Evolutionary conservation across 2,329 filamentous ascomycete genomes (phyloP).

Genomic region (Dichotomopilus funicola): DNA sequence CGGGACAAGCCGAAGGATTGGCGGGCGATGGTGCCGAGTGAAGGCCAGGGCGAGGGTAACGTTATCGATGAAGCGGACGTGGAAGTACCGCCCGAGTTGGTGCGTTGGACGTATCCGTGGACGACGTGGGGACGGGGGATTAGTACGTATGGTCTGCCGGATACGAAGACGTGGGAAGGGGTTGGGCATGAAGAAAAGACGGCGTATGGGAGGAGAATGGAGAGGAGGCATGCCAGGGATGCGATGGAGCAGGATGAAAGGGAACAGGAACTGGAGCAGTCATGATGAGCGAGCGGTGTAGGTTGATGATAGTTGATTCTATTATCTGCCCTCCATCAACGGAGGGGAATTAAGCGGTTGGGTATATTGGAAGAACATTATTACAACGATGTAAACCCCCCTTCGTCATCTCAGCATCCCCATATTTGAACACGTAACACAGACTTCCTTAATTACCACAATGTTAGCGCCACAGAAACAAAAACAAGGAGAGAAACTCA

Average conservation of each 20-base stretch:
- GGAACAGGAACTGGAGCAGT: constrained; percentile 9
- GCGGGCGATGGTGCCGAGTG: constrained; percentile 17
- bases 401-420: too few relatives aligned
- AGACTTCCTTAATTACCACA: too few relatives aligned
- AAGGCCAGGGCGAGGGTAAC: neutral
- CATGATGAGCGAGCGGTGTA: neutral
- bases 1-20: constrained; percentile 25
- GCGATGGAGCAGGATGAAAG: neutral
- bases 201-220: constrained; percentile 19
- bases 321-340: neutral
- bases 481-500: too few relatives aligned
- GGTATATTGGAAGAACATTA: neutral
- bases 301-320: neutral
- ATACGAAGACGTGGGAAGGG: constrained; percentile 25
- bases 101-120: constrained; percentile 23
- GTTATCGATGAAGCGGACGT: too few relatives aligned
- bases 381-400: too few relatives aligned
- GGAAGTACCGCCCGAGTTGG: constrained; percentile 19
- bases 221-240: neutral
- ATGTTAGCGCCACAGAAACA: too few relatives aligned
- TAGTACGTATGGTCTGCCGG: constrained; percentile 23
- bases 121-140: constrained; percentile 25
- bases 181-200: constrained; percentile 23
- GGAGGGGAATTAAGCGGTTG: neutral
- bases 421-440: too few relatives aligned